These are phyloP conservation scores for Trichoderma hamatum DNA, from an alignment of 2,329 filamentous ascomycete species.

Conservation along the genomic window DNA sequence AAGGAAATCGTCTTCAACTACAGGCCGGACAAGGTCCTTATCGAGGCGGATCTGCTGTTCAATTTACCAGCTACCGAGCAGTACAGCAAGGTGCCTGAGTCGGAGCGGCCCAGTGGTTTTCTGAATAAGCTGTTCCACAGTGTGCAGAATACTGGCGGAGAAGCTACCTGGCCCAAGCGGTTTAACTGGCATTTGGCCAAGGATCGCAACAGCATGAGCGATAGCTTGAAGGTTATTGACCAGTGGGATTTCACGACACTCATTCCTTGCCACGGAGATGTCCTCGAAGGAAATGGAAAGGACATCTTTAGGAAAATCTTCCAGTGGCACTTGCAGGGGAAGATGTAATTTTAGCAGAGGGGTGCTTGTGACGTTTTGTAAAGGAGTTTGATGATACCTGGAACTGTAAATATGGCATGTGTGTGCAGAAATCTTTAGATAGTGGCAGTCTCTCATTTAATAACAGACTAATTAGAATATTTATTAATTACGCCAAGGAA, in stretches of 20 bases:
- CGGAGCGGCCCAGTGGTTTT: constrained; percentile 38
- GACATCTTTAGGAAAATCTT: constrained; percentile 76
- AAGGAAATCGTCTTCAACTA: constrained; percentile 88
- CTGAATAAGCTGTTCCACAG: constrained; percentile 50
- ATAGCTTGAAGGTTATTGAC: constrained; percentile 69
- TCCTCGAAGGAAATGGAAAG: constrained; percentile 75
- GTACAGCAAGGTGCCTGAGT: constrained; percentile 67
- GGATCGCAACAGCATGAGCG: constrained; percentile 70
- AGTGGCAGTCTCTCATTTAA: background rate
- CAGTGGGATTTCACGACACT: constrained; percentile 84
- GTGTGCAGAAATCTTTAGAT: background rate
- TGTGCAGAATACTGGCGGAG: constrained; percentile 64
- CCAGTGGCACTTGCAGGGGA: constrained; percentile 72
- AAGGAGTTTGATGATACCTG: background rate
- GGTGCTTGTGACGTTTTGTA: background rate
- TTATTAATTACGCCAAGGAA: background rate
- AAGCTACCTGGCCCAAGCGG: constrained; percentile 75
- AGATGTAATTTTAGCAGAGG: background rate
- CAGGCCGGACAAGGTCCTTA: constrained; percentile 75
- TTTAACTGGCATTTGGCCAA: constrained; percentile 77
- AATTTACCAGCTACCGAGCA: constrained; percentile 89
- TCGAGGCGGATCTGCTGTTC: constrained; percentile 90
- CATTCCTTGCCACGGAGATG: constrained; percentile 92
- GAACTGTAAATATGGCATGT: background rate
- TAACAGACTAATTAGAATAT: background rate